Base-by-base conservation (phyloP, 1,284 basidiomycete species). In the Porodaedalea pini region DNA sequence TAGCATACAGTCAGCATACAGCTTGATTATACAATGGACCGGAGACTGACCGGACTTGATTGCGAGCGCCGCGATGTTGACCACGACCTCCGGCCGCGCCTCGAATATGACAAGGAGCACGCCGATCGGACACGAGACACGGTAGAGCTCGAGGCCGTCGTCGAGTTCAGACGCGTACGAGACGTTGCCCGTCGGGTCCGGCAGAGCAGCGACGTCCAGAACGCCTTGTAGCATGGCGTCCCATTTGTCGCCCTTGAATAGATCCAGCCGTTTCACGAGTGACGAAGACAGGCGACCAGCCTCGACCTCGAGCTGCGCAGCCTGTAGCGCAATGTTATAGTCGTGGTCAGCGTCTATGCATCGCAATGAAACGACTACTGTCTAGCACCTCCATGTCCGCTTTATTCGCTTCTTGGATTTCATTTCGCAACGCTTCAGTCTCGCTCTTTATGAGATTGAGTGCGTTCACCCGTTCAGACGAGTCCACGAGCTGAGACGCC, bases 31-130 rank as follows among this genome's bases (percentile, higher is more conserved):
- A 31, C 8, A 47, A 39, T 23, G 8, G 1, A 36, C 37, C 19
- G 8, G 50, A 45, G 19, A 68, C 78, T 67, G 65, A 90, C 95
- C 96, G 27, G 92, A 95, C 73, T 98, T 99, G 73, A 99, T 93
- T 1, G 97, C 96, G 63, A 99, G 76, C 0, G 92, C 82, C 4
- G 97, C 93, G 65, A 99, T 98, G 70, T 99, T 99, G 43, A 99
- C 90, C 29, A 99, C 93, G 4, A 99, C 97, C 71, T 99, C 97
- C 0, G 97, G 97, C 34, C 97, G 81, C 2, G 96, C 92, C 73
- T 99, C 97, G 64, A 99, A 99, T 63, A 99, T 98, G 63, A 98
- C 93, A 49, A 99, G 80, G 25, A 99, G 77, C 0, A 98, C 95
- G 17, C 97, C 97, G 62, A 99, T 97, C 0, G 97, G 95, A 70